Evolutionary conservation across 2,329 filamentous ascomycete species (phyloP).

Genomic region (Leptographium procerum): DNA sequence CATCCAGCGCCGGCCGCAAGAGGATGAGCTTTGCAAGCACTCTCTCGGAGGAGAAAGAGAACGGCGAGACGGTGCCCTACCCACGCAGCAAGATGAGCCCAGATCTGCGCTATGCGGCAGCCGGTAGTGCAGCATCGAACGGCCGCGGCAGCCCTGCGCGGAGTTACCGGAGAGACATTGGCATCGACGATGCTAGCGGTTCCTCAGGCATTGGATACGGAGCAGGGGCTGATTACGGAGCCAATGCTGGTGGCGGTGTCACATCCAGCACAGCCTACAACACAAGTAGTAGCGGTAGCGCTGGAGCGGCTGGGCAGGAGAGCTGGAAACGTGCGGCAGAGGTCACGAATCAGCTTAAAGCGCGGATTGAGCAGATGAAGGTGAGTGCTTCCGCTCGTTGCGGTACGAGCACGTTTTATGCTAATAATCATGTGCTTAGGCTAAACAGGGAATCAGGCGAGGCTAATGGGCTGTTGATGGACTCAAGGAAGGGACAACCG

Average conservation of each 20-base stretch:
- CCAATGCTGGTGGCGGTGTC: not conserved
- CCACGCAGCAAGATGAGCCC: slow-evolving; percentile 43
- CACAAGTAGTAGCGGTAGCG: slow-evolving; percentile 7
- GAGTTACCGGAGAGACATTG: slow-evolving; percentile 31
- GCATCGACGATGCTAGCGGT: slow-evolving; percentile 10
- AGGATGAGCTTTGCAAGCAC: slow-evolving; percentile 53
- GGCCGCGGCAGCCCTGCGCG: slow-evolving; percentile 49
- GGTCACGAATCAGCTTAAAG: slow-evolving; percentile 94
- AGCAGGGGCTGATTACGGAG: not conserved
- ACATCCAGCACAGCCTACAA: not conserved
- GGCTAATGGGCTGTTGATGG: not conserved
- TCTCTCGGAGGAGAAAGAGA: slow-evolving; percentile 68
- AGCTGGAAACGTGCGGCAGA: slow-evolving; percentile 97
- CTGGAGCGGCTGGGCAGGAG: slow-evolving; percentile 50
- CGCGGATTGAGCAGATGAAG: slow-evolving; percentile 98
- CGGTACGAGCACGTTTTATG: not conserved
- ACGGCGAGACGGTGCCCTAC: slow-evolving; percentile 37
- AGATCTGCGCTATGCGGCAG: slow-evolving; percentile 34
- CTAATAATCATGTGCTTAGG: slow-evolving; percentile 2
- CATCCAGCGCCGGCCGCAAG: slow-evolving; percentile 25
- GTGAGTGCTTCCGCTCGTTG: slow-evolving; percentile 23
- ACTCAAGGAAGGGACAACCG: not conserved
- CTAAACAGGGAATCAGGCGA: slow-evolving; percentile 13
- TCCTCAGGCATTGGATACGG: slow-evolving; percentile 8
- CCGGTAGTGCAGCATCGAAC: slow-evolving; percentile 37